Evolutionary conservation across 2,329 filamentous ascomycete genomes (phyloP), one percentile per base, ranked within the genome.

Genomic region (Colletotrichum noveboracense): DNA sequence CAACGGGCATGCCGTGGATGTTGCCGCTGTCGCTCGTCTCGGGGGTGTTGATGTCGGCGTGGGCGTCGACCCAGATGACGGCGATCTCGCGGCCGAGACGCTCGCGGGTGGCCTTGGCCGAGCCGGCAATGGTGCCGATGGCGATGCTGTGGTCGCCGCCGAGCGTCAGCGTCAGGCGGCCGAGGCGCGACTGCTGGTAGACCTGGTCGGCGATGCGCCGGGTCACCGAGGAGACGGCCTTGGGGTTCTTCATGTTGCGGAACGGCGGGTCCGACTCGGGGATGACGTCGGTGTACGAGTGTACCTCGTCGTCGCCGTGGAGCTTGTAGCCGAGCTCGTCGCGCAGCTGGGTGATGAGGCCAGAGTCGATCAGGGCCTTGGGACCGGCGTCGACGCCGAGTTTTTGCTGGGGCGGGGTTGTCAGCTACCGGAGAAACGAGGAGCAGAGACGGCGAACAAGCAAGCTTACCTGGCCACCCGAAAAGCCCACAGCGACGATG

Each of bases 61-160:
- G 97, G 30, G 97, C 97, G 85, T 99, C 97, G 36, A 99, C 97
- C 97, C 97, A 99, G 84, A 99, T 97, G 74, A 99, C 95, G 14
- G 96, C 97, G 77, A 98, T 93, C 80, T 98, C 96, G 71, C 94
- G 90, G 69, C 87, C 91, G 75, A 98, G 87, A 21, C 96, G 89
- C 89, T 99, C 96, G 74, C 95, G 92, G 55, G 95, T 93, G 0
- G 96, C 97, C 87, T 94, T 95, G 43, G 96, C 95, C 2, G 94
- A 95, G 55, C 97, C 97, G 32, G 94, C 94, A 80, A 99, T 92
- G 64, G 95, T 98, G 77, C 97, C 97, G 80, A 99, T 97, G 77
- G 97, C 97, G 82, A 99, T 97, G 78, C 93, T 96, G 89, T 99
- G 97, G 87, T 99, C 97, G 70, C 97, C 97, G 72, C 97, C 97